Evolutionary conservation across 805 yeast genomes (phyloP), one percentile per base, ranked within the genome.

Genomic region (Teunomyces stri): DNA sequence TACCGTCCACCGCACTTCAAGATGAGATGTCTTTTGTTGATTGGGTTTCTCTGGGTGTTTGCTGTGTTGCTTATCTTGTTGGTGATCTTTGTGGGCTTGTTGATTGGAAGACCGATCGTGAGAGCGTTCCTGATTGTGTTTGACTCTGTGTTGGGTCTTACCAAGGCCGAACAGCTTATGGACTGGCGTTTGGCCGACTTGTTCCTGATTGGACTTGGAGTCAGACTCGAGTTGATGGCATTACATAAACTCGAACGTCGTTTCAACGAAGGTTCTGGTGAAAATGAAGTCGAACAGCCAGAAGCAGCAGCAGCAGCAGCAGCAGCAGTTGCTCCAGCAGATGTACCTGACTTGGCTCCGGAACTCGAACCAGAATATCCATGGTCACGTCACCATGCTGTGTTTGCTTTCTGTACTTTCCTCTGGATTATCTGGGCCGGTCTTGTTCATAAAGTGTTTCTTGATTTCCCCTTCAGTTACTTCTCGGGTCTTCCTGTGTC

Each of bases 1-100:
- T 95, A 91, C 66, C 75, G 89, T 39, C 98, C 99, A 4, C 96
- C 96, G 1, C 55, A 76, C 43, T 88, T 92, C 64, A 75, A 81
- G 44, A 28, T 58, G 2, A 75, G 97, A 49, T 74, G 89, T 30
- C 69, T 77, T 18, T 67, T 58, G 0, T 61, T 87, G 38, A 65
- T 80, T 18, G 51, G 66, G 6, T 57, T 68, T 61, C 61, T 80
- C 12, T 81, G 87, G 81, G 46, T 69, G 2, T 76, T 75, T 55
- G 69, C 74, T 0, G 68, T 67, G 1, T 45, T 70, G 3, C 50
- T 71, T 13, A 52, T 68, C 13, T 43, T 69, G 20, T 37, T 49
- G 5, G 36, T 64, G 4, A 35, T 53, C 3, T 36, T 68, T 12
- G 25, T 43, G 3, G 67, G 66, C 0, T 48, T 64, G 12, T n/a